Evolutionary conservation across 1,139 yeast genomes (phyloP).

Genomic region (Debaryomyces fabryi): DNA sequence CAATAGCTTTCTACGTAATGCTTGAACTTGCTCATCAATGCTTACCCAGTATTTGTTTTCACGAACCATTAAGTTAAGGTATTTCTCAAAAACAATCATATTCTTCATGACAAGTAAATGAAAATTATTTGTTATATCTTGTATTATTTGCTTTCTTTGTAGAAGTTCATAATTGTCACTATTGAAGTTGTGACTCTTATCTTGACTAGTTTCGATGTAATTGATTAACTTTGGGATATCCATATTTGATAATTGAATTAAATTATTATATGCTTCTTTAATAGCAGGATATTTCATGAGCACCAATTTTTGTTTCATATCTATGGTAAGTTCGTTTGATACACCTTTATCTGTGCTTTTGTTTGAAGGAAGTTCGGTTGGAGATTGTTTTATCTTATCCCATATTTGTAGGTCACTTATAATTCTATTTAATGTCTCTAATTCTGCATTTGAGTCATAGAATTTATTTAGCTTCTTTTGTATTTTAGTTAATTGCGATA

Average conservation of each 20-base stretch:
- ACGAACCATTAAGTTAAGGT: conserved; percentile 21
- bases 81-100: conserved; percentile 33
- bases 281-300: conserved; percentile 24
- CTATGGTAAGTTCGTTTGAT: conserved; percentile 9
- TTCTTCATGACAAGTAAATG: conserved; percentile 31
- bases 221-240: conserved; percentile 24
- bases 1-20: conserved; percentile 14
- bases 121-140: conserved; percentile 20
- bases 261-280: conserved; percentile 22
- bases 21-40: conserved; percentile 18
- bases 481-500: conserved; percentile 18
- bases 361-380: conserved; percentile 5
- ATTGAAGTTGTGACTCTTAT: conserved; percentile 22
- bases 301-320: conserved; percentile 24
- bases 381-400: conserved; percentile 13
- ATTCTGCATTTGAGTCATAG: conserved; percentile 25
- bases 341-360: not conserved
- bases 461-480: conserved; percentile 20
- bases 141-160: conserved; percentile 16
- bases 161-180: conserved; percentile 13
- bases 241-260: conserved; percentile 25
- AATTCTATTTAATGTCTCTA: conserved; percentile 24
- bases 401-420: conserved; percentile 21
- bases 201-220: conserved; percentile 21
- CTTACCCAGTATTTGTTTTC: conserved; percentile 34